Evolutionary conservation across 2,329 filamentous ascomycete genomes (phyloP).

Genomic region (Aspergillus felis): DNA sequence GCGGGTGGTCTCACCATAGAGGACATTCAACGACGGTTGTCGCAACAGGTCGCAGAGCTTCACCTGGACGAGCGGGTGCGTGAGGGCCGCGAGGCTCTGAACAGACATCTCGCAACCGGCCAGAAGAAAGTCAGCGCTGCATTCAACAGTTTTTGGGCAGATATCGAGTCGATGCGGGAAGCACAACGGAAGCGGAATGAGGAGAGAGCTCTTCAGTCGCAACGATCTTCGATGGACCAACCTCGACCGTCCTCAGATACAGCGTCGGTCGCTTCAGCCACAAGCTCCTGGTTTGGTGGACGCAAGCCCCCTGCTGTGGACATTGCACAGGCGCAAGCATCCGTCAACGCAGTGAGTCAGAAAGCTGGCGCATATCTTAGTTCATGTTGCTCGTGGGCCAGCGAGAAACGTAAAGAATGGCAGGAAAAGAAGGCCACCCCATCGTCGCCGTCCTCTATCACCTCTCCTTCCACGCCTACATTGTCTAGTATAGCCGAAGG

Average conservation of each 20-base stretch:
- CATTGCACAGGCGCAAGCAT: constrained; percentile 52
- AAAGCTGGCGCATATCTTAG: constrained; percentile 60
- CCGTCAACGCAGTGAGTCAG: constrained; percentile 51
- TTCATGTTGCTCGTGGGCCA: constrained; percentile 61
- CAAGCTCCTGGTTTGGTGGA: constrained; percentile 22
- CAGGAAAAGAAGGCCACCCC: constrained; percentile 35
- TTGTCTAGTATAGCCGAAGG: constrained; percentile 22
- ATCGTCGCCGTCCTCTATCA: constrained; percentile 21
- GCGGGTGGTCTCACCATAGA: constrained; percentile 90
- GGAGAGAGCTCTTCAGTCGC: constrained; percentile 28
- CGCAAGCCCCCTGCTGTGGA: constrained; percentile 43
- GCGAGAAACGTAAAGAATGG: constrained; percentile 46
- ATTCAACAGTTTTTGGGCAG: constrained; percentile 83
- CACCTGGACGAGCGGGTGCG: constrained; percentile 89
- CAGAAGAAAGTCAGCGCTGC: constrained; percentile 82
- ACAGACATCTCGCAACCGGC: constrained; percentile 83
- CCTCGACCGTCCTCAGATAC: constrained; percentile 24
- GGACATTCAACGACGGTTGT: constrained; percentile 83
- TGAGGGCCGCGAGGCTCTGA: constrained; percentile 76
- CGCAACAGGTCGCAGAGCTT: constrained; percentile 88
- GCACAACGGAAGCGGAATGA: constrained; percentile 57
- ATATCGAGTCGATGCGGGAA: constrained; percentile 79
- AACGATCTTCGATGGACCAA: constrained; percentile 28
- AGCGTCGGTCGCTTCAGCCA: constrained; percentile 16
- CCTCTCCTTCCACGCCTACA: constrained; percentile 20